A percentile compares a stretch with the other conserved stretches of the same genome.
phyloP scores from a whole-genome alignment of 1,284 basidiomycete species.

The Puccinia hordei region DNA sequence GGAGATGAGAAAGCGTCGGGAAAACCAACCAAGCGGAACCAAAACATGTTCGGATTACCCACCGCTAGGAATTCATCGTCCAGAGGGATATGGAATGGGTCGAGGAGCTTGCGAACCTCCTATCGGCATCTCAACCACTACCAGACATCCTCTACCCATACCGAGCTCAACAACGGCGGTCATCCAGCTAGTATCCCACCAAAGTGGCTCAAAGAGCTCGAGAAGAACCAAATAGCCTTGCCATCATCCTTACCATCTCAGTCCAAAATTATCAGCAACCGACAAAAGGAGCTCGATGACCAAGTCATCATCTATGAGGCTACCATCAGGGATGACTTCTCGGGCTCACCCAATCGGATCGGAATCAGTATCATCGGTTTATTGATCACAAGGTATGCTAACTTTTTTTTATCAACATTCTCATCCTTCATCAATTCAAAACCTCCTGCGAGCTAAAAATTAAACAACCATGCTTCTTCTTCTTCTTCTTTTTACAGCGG shows the following conservation, averaged over 20 bases:
- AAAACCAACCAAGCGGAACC: not conserved
- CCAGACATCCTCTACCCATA: not conserved
- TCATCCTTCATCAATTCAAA: no score
- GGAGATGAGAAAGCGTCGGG: not conserved
- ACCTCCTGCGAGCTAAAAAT: no score
- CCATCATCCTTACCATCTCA: not conserved
- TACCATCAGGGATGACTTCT: not conserved
- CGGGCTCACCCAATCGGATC: slow-evolving; percentile 19
- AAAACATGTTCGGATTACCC: not conserved
- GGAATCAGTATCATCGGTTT: slow-evolving; percentile 34
- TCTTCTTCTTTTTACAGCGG: not conserved
- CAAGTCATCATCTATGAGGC: slow-evolving; percentile 27
- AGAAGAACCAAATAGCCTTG: not conserved
- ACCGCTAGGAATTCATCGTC: not conserved
- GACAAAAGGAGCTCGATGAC: slow-evolving; percentile 6
- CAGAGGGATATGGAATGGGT: not conserved
- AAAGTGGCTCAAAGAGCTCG: not conserved
- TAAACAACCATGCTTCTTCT: not conserved
- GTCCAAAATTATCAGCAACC: not conserved
- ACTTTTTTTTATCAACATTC: no score
- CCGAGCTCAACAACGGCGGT: no score
- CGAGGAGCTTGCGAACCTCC: not conserved
- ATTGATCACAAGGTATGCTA: slow-evolving; percentile 15
- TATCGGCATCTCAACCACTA: no score
- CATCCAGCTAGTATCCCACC: not conserved